Evolutionary conservation across 1,284 basidiomycete genomes (phyloP), one percentile per base, ranked within the genome.

Genomic region (Vanrija sp.): DNA sequence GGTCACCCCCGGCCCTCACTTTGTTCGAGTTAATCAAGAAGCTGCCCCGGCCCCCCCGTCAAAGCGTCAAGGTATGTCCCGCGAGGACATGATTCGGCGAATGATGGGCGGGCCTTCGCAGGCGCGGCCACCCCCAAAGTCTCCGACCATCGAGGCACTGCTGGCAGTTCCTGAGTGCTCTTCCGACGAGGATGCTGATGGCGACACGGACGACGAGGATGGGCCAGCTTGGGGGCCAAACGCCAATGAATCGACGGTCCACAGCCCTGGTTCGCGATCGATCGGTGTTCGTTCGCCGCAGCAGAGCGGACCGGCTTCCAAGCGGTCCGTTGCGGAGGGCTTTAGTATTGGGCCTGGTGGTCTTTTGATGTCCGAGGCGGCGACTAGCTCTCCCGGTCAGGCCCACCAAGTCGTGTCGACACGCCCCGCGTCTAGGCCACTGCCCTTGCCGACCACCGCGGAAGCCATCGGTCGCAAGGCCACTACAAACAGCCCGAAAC

Each of bases 311-410:
- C 4, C 8, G 9, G 20, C 25, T 16, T 44, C 42, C 9, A 44
- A 8, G 9, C 20, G 20, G 9, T 44, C 42, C 2, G 39, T 41
- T 2, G 18, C 39, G 5, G 42, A 44, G n/a, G 22, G 56, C 1
- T 68, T 68, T 46, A 68, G 59, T 10, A 64, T 68, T 22, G 64
- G 66, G 8, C 62, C 66, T 0, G 43, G 54, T 22, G 66, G 66
- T 1, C 66, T 31, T 31, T 12, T 31, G 6, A 31, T 31, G 31
- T 31, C 12, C 15, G 31, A 31, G 15, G 4, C 31, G 31, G 15
- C 31, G 15, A 4, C 31, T 12, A 9, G 6, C 6, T 14, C 2
- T 31, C 2, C 4, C 12, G 12, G 10, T 9, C 31, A 31, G 31
- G 2, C 31, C 10, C 31, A 31, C 12, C 12, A 9, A 14, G 2